Evolutionary conservation across 768 basidiomycete species (phyloP).

Genomic region (Amanita muscaria): DNA sequence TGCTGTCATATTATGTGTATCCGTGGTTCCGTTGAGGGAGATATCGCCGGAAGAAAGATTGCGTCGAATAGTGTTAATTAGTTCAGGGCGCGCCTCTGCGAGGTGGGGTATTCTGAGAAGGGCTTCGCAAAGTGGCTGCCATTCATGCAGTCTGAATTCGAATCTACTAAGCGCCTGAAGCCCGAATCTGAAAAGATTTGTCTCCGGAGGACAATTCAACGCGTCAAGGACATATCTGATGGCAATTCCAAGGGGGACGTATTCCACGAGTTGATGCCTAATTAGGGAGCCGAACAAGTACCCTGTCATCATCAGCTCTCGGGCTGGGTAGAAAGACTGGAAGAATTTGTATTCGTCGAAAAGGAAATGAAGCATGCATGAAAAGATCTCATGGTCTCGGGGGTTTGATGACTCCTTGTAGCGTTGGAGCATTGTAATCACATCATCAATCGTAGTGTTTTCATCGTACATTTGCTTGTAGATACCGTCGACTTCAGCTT

Average conservation of each 20-base stretch:
- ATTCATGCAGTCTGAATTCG: conserved; percentile 80
- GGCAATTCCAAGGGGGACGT: conserved; percentile 91
- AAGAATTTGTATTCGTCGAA: conserved; percentile 99
- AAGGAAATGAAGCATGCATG: conserved; percentile 99
- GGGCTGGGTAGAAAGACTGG: conserved; percentile 89
- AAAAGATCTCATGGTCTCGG: conserved; percentile 92
- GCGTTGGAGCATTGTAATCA: conserved; percentile 79
- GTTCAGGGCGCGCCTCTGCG: conserved; percentile 75
- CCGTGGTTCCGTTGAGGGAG: conserved; percentile 30
- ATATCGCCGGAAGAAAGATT: conserved; percentile 51
- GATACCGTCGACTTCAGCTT: conserved; percentile 88
- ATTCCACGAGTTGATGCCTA: conserved; percentile 86
- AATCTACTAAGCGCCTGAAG: conserved; percentile 85
- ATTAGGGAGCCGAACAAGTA: conserved; percentile 95
- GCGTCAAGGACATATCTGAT: conserved; percentile 96
- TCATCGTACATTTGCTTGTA: conserved; percentile 99
- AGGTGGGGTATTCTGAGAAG: conserved; percentile 83
- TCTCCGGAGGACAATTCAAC: conserved; percentile 80
- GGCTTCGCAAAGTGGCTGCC: conserved; percentile 87
- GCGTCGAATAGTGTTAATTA: conserved; percentile 62
- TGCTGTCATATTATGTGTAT: conserved; percentile 24
- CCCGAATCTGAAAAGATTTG: conserved; percentile 93
- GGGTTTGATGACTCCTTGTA: conserved; percentile 76
- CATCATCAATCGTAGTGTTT: conserved; percentile 89
- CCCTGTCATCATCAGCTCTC: conserved; percentile 93